Conservation (phyloP, 164 flowering plant species). For the Vitis rupestris region DNA sequence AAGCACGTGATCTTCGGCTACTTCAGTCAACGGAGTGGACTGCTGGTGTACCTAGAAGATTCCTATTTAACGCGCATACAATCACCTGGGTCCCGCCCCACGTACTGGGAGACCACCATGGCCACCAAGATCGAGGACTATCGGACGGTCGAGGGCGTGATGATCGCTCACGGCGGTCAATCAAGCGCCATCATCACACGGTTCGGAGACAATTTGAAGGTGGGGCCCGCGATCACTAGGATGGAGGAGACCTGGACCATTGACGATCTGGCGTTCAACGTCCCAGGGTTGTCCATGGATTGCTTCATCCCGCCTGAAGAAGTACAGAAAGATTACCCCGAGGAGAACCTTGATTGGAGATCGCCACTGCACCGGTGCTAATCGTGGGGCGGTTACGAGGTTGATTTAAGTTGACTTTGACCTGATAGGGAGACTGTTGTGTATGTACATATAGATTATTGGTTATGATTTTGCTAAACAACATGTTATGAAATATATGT, state of each 20-base stretch:
- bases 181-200: slow-evolving; percentile 57
- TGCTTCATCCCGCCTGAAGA: slow-evolving; percentile 79
- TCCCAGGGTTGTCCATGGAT: slow-evolving; percentile 68
- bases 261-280: slow-evolving; percentile 77
- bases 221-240: slow-evolving; percentile 49
- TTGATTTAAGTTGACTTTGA: too few species aligned
- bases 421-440: too few species aligned
- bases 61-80: slow-evolving; percentile 72
- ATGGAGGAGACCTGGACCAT: slow-evolving; percentile 79
- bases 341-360: slow-evolving; percentile 33
- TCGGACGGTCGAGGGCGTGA: slow-evolving; percentile 59
- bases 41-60: slow-evolving; percentile 71
- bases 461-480: too few species aligned
- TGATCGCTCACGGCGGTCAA: slow-evolving; percentile 76
- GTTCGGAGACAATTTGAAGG: slow-evolving; percentile 65
- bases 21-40: slow-evolving; percentile 80
- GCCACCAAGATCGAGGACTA: slow-evolving; percentile 65
- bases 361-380: slow-evolving; percentile 24
- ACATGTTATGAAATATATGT: too few species aligned
- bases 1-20: slow-evolving; percentile 71
- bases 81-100: slow-evolving; percentile 60
- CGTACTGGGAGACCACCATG: slow-evolving; percentile 86
- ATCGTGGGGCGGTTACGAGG: too few species aligned
- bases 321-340: slow-evolving; percentile 28
- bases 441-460: too few species aligned